Evolutionary conservation across 1,284 basidiomycete genomes (phyloP).

Genomic region (Ceratobasidium sp.): DNA sequence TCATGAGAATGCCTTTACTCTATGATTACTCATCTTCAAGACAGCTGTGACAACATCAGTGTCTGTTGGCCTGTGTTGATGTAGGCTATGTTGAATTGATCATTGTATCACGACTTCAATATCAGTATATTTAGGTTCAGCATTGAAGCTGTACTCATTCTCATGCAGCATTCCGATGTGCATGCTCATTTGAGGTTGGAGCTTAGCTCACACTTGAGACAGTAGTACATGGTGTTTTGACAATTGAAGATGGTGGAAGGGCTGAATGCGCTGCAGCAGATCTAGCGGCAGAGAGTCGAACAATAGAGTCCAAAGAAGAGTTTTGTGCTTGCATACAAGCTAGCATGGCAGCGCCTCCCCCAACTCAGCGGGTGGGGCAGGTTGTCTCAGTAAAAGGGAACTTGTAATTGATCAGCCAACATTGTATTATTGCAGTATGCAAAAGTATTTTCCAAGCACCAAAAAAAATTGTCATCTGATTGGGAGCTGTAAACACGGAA

Average conservation of each 20-base stretch:
- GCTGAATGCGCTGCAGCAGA: not conserved
- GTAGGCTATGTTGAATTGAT: too few relatives aligned
- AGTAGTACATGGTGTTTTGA: not conserved
- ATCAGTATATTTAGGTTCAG: not conserved
- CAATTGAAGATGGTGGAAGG: not conserved
- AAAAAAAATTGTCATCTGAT: too few relatives aligned
- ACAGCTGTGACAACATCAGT: too few relatives aligned
- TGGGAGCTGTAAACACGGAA: too few relatives aligned
- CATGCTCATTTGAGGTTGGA: not conserved
- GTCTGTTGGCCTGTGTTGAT: too few relatives aligned
- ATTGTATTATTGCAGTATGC: too few relatives aligned
- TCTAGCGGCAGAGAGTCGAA: not conserved
- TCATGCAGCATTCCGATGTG: not conserved
- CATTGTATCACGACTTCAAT: not conserved
- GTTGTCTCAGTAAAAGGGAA: not conserved
- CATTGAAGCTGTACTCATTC: too few relatives aligned
- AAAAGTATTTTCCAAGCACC: too few relatives aligned
- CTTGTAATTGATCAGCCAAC: too few relatives aligned
- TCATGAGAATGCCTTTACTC: too few relatives aligned
- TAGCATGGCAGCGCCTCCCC: not conserved
- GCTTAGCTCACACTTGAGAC: not conserved
- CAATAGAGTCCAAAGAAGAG: not conserved
- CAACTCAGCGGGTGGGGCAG: not conserved
- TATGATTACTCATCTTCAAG: too few relatives aligned
- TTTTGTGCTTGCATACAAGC: not conserved